Evolutionary conservation across 768 basidiomycete species (phyloP).

Genomic region (Russula sp.): DNA sequence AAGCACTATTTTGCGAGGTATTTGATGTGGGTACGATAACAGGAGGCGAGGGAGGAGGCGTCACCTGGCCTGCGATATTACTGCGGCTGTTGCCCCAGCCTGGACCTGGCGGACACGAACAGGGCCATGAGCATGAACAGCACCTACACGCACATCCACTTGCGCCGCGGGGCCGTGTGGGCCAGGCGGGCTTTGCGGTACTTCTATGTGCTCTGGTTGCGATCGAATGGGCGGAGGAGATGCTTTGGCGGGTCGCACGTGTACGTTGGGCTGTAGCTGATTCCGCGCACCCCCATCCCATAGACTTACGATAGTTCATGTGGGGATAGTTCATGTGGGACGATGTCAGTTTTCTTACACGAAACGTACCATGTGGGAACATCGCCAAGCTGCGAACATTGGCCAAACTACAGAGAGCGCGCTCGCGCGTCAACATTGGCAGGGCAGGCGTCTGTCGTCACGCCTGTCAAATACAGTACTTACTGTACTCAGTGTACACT

Average conservation of each 20-base stretch:
- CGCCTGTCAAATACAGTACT: no score
- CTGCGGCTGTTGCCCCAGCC: neutral
- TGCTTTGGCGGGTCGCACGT: slow-evolving; percentile 3
- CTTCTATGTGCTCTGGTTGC: slow-evolving; percentile 1
- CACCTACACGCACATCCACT: neutral
- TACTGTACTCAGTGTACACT: no score
- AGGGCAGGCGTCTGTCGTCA: no score
- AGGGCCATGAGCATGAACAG: neutral
- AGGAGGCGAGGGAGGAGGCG: neutral
- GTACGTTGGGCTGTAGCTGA: slow-evolving; percentile 9
- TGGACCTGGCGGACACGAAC: neutral
- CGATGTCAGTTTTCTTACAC: no score
- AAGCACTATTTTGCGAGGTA: slow-evolving; percentile 5
- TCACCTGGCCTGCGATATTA: neutral
- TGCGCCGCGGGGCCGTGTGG: neutral
- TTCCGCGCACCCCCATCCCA: no score
- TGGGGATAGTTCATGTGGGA: no score
- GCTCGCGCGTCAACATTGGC: no score
- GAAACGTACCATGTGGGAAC: no score
- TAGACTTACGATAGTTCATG: no score
- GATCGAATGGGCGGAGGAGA: slow-evolving; percentile 3
- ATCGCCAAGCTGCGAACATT: no score
- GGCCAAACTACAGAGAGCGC: no score
- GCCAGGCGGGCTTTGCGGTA: neutral
- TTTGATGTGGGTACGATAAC: neutral